Evolutionary conservation across 192 early-diverging fungal genomes (phyloP).

Genomic region (Backusella parvicylindrica): DNA sequence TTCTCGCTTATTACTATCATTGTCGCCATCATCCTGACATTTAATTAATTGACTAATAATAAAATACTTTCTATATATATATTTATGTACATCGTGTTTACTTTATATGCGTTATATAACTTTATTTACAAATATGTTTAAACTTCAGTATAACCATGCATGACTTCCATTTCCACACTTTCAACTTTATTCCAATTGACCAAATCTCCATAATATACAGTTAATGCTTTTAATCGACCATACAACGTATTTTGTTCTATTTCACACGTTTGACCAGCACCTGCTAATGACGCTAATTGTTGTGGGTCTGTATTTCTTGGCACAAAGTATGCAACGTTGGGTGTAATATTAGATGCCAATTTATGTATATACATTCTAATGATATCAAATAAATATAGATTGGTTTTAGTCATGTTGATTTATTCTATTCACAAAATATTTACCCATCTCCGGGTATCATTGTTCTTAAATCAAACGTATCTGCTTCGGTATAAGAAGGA

Average conservation of each 20-base stretch:
- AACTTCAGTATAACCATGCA: background rate
- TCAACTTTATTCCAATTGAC: conserved; percentile 24
- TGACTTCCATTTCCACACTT: background rate
- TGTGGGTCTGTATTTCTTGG: conserved; percentile 76
- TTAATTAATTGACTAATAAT: background rate
- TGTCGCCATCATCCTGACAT: background rate
- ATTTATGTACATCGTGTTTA: too few relatives aligned
- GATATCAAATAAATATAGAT: background rate
- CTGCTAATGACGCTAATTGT: conserved; percentile 59
- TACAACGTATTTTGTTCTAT: conserved; percentile 75
- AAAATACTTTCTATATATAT: too few relatives aligned
- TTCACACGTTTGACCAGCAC: conserved; percentile 63
- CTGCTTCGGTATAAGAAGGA: conserved; percentile 62
- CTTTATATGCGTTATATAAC: background rate
- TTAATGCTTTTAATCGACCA: conserved; percentile 63
- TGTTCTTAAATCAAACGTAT: conserved; percentile 62
- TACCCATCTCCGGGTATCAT: conserved; percentile 79
- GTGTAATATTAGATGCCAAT: conserved; percentile 58
- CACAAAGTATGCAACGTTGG: conserved; percentile 82
- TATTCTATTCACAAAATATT: conserved; percentile 1
- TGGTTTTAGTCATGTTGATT: too few relatives aligned
- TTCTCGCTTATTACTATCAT: background rate
- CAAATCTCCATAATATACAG: conserved; percentile 79
- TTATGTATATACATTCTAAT: conserved; percentile 61
- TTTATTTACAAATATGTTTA: background rate